Evolutionary conservation across 495 filamentous ascomycete species (phyloP).

Genomic region (Ramalina intermedia): DNA sequence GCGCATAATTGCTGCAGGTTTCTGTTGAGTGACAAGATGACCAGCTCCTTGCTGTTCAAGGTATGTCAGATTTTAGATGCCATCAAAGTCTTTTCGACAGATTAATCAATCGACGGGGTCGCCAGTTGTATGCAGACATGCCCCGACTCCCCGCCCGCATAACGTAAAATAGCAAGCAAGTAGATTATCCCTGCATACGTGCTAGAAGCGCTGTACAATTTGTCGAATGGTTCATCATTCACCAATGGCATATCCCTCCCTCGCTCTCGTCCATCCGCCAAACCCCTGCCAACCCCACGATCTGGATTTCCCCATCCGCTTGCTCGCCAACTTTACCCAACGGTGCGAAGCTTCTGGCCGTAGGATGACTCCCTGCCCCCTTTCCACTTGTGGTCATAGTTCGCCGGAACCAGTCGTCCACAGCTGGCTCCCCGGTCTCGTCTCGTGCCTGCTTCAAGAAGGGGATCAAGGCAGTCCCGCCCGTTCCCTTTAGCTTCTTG

Average conservation of each 20-base stretch:
- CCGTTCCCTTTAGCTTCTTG: slow-evolving; percentile 71
- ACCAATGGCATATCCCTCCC: slow-evolving; percentile 58
- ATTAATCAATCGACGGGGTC: too few species aligned
- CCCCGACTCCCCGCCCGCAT: too few species aligned
- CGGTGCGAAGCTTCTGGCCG: slow-evolving; percentile 19
- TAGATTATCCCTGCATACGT: not conserved
- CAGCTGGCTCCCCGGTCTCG: slow-evolving; percentile 85
- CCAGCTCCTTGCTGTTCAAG: too few species aligned
- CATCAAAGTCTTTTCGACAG: too few species aligned
- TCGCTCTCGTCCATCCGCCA: slow-evolving; percentile 78
- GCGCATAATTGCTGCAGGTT: too few species aligned
- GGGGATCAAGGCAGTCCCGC: slow-evolving; percentile 81
- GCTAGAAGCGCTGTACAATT: not conserved
- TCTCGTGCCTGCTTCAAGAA: slow-evolving; percentile 92
- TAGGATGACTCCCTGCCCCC: slow-evolving; percentile 8
- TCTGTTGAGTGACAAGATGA: too few species aligned
- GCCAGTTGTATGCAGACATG: too few species aligned
- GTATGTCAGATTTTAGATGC: too few species aligned
- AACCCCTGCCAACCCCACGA: slow-evolving; percentile 66
- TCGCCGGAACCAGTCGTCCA: slow-evolving; percentile 66
- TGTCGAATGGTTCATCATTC: slow-evolving; percentile 4
- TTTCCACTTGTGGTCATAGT: slow-evolving; percentile 47
- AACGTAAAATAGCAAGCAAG: too few species aligned
- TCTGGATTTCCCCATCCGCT: slow-evolving; percentile 44
- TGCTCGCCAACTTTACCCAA: slow-evolving; percentile 58